Evolutionary conservation across 805 yeast species (phyloP).

Genomic region (Yamadazyma endophytica): DNA sequence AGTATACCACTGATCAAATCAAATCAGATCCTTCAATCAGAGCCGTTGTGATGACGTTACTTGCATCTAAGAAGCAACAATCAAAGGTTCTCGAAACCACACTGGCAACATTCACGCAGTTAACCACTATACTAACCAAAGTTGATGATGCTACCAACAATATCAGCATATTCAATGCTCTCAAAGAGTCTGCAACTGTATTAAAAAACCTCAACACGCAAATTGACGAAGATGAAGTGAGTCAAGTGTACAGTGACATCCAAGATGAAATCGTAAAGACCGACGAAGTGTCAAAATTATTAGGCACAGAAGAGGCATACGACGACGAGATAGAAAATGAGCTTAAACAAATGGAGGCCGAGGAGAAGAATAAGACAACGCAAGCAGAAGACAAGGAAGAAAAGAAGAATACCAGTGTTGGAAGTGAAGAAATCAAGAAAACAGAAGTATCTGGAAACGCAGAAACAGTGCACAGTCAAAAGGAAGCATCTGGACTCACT

Average conservation of each 20-base stretch:
- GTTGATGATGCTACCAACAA: conserved; percentile 35
- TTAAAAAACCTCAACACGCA: conserved; percentile 25
- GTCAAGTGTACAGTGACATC: conserved; percentile 22
- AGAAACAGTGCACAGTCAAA: too few species aligned
- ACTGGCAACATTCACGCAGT: conserved; percentile 13
- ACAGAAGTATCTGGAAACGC: conserved; percentile 1
- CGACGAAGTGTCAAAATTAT: too few species aligned
- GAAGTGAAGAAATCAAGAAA: conserved; percentile 11
- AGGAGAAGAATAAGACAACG: too few species aligned
- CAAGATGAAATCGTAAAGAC: conserved; percentile 25
- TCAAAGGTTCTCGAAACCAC: too few species aligned
- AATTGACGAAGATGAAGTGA: conserved; percentile 23
- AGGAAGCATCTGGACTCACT: too few species aligned
- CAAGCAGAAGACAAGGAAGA: conserved; percentile 27
- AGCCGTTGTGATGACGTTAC: conserved; percentile 10
- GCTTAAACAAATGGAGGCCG: conserved; percentile 2
- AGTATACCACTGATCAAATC: conserved; percentile 7
- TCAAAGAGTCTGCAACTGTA: conserved; percentile 21
- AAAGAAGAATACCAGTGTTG: conserved; percentile 22
- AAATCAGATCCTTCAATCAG: conserved; percentile 14
- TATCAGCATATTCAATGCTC: conserved; percentile 18
- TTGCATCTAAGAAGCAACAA: conserved; percentile 5
- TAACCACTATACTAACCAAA: conserved; percentile 21
- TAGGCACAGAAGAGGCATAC: conserved; percentile 21
- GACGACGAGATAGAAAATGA: conserved; percentile 1